Evolutionary conservation across 2,329 filamentous ascomycete genomes (phyloP).

Genomic region (Colletotrichum camelliae): DNA sequence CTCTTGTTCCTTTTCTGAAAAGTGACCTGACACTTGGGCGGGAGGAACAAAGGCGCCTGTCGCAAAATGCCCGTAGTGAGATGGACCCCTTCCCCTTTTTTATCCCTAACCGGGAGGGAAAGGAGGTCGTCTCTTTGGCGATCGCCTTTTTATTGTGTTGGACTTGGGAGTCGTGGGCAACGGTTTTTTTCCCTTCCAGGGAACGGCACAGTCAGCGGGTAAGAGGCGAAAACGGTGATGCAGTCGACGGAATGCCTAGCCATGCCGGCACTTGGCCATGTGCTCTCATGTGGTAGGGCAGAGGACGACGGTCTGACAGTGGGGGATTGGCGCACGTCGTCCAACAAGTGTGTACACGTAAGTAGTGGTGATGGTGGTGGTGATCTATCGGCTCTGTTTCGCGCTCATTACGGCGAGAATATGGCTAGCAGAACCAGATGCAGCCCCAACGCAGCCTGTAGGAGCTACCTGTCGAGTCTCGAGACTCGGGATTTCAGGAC

Average conservation of each 20-base stretch:
- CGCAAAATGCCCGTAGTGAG: not conserved
- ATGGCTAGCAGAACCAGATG: not conserved
- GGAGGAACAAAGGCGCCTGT: constrained; percentile 6
- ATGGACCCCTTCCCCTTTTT: not conserved
- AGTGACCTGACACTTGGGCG: not conserved
- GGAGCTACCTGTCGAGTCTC: not conserved
- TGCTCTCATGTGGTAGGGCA: constrained; percentile 2
- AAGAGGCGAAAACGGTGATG: not conserved
- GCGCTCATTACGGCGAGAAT: not conserved
- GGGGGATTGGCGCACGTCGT: not conserved
- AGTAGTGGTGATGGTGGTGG: not conserved
- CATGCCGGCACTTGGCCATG: constrained; percentile 22
- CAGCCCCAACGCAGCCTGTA: not conserved
- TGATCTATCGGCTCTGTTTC: not conserved
- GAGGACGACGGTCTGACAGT: not conserved
- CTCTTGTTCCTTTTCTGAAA: not conserved
- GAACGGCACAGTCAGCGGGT: not conserved
- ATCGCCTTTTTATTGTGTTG: not conserved
- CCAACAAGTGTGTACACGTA: not conserved
- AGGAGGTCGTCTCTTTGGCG: not conserved
- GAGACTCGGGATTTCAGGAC: not conserved
- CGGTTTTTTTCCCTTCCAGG: not conserved
- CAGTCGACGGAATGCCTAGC: not conserved
- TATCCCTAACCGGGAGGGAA: not conserved
- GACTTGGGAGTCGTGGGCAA: not conserved